Conservation (phyloP, 805 yeast species). For the Candida khao-thaluensis region DNA sequence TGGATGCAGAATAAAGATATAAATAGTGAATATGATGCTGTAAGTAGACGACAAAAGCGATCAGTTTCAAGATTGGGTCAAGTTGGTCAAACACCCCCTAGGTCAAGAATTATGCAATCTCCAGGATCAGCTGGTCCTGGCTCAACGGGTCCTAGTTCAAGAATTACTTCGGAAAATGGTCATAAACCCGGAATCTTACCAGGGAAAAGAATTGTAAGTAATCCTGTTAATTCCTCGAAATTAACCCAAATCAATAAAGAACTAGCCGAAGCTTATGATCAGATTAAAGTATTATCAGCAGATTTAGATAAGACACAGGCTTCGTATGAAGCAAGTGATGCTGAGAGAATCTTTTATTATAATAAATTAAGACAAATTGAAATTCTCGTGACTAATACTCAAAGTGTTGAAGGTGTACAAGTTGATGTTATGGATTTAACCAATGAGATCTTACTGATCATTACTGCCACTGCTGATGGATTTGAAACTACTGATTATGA, state of each 20-base stretch:
- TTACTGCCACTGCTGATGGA: constrained; percentile 58
- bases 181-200: constrained; percentile 8
- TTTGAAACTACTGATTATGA: constrained; percentile 56
- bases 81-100: constrained; percentile 7
- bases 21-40: constrained; percentile 61
- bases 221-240: constrained; percentile 7
- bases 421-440: constrained; percentile 5
- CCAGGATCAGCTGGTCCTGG: constrained; percentile 4
- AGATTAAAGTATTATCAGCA: constrained; percentile 39
- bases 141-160: not conserved
- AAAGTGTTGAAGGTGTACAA: constrained; percentile 9
- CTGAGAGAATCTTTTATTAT: constrained; percentile 89
- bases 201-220: constrained; percentile 7
- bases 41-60: constrained; percentile 22
- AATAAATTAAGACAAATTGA: constrained; percentile 88
- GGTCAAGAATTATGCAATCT: constrained; percentile 8
- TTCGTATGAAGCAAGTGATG: constrained; percentile 64
- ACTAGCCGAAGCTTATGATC: constrained; percentile 43
- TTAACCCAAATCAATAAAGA: constrained; percentile 30
- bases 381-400: constrained; percentile 60
- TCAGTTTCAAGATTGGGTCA: constrained; percentile 6
- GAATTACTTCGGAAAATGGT: not conserved
- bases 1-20: constrained; percentile 79
- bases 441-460: constrained; percentile 24
- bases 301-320: constrained; percentile 58